These are phyloP conservation scores for Cucurbita pepo DNA, from an alignment of 306 rosid genomes.

Conservation along the genomic window DNA sequence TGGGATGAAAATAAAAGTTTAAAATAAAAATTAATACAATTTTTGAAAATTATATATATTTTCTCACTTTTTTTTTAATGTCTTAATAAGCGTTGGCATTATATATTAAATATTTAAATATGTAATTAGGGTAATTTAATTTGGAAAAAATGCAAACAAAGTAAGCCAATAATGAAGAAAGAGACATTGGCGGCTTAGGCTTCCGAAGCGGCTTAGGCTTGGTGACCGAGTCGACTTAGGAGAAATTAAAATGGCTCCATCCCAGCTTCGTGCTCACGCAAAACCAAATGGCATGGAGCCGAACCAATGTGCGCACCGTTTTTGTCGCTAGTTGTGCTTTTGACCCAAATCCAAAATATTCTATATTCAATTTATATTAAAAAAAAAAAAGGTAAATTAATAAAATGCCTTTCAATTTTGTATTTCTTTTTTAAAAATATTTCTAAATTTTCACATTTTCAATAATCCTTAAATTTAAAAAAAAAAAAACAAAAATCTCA, in stretches of 20 bases:
- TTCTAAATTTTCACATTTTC: no score
- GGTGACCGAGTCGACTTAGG: background rate
- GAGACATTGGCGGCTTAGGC: no score
- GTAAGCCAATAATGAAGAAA: background rate
- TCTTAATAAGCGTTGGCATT: no score
- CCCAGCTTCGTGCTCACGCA: background rate
- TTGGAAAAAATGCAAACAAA: background rate
- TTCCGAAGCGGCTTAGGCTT: background rate
- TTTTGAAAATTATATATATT: no score
- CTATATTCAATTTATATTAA: background rate
- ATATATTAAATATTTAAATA: background rate
- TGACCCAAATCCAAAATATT: background rate
- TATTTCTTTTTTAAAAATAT: no score
- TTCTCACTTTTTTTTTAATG: no score
- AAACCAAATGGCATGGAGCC: background rate
- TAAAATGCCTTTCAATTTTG: no score
- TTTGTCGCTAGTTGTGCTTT: conserved; percentile 3
- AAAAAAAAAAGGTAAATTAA: no score
- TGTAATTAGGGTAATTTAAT: background rate
- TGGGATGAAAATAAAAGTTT: no score
- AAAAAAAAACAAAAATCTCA: no score
- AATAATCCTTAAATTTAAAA: no score
- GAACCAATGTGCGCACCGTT: background rate
- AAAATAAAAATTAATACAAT: no score
- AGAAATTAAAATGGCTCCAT: background rate